Evolutionary conservation across 1,284 basidiomycete genomes (phyloP).

Genomic region (Cryptococcus sp.): DNA sequence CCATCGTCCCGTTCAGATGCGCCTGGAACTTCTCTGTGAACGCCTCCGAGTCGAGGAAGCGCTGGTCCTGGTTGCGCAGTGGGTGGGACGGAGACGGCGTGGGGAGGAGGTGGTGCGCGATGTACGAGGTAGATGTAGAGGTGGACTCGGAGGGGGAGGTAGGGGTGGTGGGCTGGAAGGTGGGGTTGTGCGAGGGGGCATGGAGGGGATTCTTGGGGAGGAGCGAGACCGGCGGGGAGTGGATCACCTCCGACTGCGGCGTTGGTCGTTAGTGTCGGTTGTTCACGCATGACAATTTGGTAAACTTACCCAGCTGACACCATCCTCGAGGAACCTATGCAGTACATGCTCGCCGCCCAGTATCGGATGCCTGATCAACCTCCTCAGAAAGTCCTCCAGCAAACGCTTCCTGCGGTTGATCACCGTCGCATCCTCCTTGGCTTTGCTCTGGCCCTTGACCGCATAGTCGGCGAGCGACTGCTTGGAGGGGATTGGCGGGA

Average conservation of each 20-base stretch:
- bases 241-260: constrained; percentile 75
- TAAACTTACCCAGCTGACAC: constrained; percentile 82
- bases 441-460: constrained; percentile 85
- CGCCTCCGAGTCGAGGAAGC: constrained; percentile 91
- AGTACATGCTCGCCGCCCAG: constrained; percentile 91
- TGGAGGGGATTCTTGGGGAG: constrained; percentile 94
- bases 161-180: constrained; percentile 50
- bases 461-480: constrained; percentile 96
- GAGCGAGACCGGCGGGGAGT: constrained; percentile 83
- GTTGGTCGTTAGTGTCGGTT: constrained; percentile 6
- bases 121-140: constrained; percentile 38
- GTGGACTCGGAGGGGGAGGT: constrained; percentile 54
- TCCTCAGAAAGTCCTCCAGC: constrained; percentile 90
- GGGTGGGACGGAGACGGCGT: constrained; percentile 83
- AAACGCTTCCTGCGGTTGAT: constrained; percentile 90
- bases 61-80: constrained; percentile 80
- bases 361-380: constrained; percentile 84
- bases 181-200: constrained; percentile 91
- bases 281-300: background rate
- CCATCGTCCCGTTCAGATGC: constrained; percentile 86
- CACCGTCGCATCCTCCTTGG: constrained; percentile 91
- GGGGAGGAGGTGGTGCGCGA: constrained; percentile 60
- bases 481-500: constrained; percentile 97
- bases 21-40: constrained; percentile 96
- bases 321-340: constrained; percentile 90